Evolutionary conservation across 257 asterid genomes (phyloP).

Genomic region (Echium plantagineum): DNA sequence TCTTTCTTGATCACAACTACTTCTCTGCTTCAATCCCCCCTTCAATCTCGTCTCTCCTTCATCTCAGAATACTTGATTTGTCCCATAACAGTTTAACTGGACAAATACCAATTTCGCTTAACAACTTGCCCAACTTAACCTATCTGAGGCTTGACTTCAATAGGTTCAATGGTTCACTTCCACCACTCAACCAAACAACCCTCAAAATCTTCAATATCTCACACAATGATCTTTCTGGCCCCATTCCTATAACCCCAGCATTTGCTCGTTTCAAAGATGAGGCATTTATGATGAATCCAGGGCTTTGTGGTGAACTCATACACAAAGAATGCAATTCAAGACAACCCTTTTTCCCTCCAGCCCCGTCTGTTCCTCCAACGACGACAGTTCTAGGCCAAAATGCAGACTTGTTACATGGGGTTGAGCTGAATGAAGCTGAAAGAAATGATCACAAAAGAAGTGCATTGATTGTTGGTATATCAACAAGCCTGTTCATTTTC

Average conservation of each 20-base stretch:
- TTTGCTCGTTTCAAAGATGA: slow-evolving; percentile 39
- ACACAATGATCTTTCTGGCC: slow-evolving; percentile 55
- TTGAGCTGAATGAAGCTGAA: slow-evolving; percentile 1
- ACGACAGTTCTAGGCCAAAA: slow-evolving; percentile 29
- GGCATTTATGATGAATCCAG: slow-evolving; percentile 45
- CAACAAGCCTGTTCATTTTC: slow-evolving; percentile 32
- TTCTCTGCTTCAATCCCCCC: slow-evolving; percentile 56
- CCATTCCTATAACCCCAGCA: slow-evolving; percentile 57
- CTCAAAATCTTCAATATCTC: slow-evolving; percentile 59
- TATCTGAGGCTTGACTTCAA: slow-evolving; percentile 71
- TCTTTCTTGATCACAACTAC: slow-evolving; percentile 46
- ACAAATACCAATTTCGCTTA: slow-evolving; percentile 29
- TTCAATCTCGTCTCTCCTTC: slow-evolving; percentile 56
- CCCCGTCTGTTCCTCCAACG: slow-evolving; percentile 3
- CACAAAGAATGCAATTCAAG: slow-evolving; percentile 42
- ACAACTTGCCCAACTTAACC: slow-evolving; percentile 39
- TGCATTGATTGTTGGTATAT: slow-evolving; percentile 39
- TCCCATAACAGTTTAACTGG: slow-evolving; percentile 65
- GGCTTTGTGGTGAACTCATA: slow-evolving; percentile 67
- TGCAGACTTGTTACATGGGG: slow-evolving; percentile 19
- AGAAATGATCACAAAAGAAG: slow-evolving; percentile 23
- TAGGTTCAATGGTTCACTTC: slow-evolving; percentile 74
- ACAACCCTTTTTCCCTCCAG: slow-evolving; percentile 41
- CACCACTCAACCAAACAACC: slow-evolving; percentile 54
- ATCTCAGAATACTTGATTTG: slow-evolving; percentile 68